A percentile compares a stretch with the other conserved stretches of the same genome.
Conservation (phyloP, 495 filamentous ascomycete species). For the Corynascus novoguineensis region DNA sequence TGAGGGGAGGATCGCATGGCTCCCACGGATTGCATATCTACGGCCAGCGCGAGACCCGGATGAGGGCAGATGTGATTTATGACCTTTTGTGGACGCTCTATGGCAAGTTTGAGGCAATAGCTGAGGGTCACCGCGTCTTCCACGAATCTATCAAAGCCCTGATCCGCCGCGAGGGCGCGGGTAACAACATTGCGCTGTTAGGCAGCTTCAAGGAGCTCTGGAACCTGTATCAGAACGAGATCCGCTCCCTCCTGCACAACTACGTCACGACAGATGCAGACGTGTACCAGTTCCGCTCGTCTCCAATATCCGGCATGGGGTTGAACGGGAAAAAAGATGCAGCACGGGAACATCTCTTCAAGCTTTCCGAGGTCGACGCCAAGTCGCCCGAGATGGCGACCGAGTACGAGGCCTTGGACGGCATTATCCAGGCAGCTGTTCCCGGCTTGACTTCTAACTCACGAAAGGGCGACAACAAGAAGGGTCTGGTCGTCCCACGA, state of each 20-base stretch:
- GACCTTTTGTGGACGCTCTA: constrained; percentile 90
- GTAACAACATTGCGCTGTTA: constrained; percentile 53
- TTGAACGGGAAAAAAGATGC: constrained; percentile 51
- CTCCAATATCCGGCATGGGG: constrained; percentile 36
- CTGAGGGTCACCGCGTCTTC: constrained; percentile 88
- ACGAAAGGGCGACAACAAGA: constrained; percentile 50
- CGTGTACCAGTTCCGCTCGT: constrained; percentile 49
- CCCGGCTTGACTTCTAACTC: constrained; percentile 85
- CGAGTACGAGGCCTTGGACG: constrained; percentile 85
- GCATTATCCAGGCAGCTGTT: constrained; percentile 83
- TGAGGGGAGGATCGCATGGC: constrained; percentile 49
- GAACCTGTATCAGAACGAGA: constrained; percentile 72
- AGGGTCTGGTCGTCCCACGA: constrained; percentile 32
- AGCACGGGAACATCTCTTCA: constrained; percentile 81
- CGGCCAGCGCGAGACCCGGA: constrained; percentile 60
- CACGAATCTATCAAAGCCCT: constrained; percentile 85
- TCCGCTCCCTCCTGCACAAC: constrained; percentile 89
- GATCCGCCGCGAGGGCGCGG: constrained; percentile 66
- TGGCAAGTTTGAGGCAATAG: constrained; percentile 94
- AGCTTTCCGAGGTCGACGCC: constrained; percentile 74
- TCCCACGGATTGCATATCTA: constrained; percentile 59
- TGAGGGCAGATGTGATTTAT: constrained; percentile 73
- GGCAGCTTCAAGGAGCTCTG: constrained; percentile 88
- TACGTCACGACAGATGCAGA: constrained; percentile 94
- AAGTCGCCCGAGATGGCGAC: constrained; percentile 67